Evolutionary conservation across 306 rosid species (phyloP).

Genomic region (Betula pendula): DNA sequence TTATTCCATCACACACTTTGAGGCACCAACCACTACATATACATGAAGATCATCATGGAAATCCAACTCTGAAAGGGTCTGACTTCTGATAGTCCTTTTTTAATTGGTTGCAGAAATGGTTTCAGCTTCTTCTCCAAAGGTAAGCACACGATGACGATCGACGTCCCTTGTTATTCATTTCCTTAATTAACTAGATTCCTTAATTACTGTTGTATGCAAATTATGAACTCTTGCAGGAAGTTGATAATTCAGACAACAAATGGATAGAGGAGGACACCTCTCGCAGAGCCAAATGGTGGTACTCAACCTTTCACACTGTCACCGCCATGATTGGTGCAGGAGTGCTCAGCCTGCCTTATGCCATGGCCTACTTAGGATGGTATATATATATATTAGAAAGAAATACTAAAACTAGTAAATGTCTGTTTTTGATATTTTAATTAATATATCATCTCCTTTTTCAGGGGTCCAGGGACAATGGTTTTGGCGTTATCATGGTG

Average conservation of each 20-base stretch:
- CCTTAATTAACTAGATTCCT: too few relatives aligned
- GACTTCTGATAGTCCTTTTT: slow-evolving; percentile 20
- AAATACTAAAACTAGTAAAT: too few relatives aligned
- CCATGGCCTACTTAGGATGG: slow-evolving; percentile 98
- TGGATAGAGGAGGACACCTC: slow-evolving; percentile 56
- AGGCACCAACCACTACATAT: slow-evolving; percentile 43
- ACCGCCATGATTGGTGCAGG: slow-evolving; percentile 98
- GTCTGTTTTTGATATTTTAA: too few relatives aligned
- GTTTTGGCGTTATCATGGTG: slow-evolving; percentile 68
- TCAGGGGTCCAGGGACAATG: slow-evolving; percentile 90
- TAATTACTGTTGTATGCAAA: neutral
- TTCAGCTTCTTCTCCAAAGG: slow-evolving; percentile 61
- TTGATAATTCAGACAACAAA: slow-evolving; percentile 37
- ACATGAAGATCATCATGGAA: slow-evolving; percentile 27
- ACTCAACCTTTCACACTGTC: slow-evolving; percentile 88
- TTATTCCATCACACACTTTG: slow-evolving; percentile 26
- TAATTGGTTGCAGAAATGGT: slow-evolving; percentile 51
- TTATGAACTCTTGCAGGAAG: slow-evolving; percentile 45
- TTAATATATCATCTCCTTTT: neutral
- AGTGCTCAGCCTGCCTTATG: slow-evolving; percentile 87
- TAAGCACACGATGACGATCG: slow-evolving; percentile 16
- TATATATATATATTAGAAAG: slow-evolving; percentile 42
- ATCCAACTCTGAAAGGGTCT: slow-evolving; percentile 26
- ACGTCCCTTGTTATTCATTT: neutral
- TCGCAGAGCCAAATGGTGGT: slow-evolving; percentile 91